Evolutionary conservation across 345 rosid species (phyloP), one percentile per base, ranked within the genome.

Genomic region (Boechera divaricarpa): DNA sequence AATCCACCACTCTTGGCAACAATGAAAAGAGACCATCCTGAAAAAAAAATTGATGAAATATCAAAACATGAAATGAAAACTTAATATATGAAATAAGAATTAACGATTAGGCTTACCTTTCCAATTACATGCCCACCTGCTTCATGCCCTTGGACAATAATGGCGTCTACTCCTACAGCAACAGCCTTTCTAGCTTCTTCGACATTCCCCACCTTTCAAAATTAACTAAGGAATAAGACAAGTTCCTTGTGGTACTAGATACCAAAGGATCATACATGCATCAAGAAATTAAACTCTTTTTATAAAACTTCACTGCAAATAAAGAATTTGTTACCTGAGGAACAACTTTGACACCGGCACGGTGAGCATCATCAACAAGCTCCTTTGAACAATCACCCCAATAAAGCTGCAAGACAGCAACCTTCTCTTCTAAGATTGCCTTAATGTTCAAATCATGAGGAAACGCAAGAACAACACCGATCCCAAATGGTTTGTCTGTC

Each of bases 81-180:
- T 58, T 18, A 9, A 35, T 5, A 41, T 1, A 5, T 47, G 16
- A 42, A 12, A 11, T 0, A 65, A 10, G 12, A 53, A 35, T 4
- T 5, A 10, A 28, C 2, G 8, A 55, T 31, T 36, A 72, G 39
- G 53, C 11, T 38, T 70, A 90, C 98, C 92, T 89, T 88, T 56
- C 98, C 92, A 63, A 85, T 85, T 8, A 93, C 87, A 84, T 93
- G 97, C 11, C 98, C 98, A 36, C 95, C 97, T 10, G 95, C 98
- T 87, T 89, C 98, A 52, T 79, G 87, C 51, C 95, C 98, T 85
- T 93, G 98, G 67, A 93, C 89, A 33, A 89, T 91, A 68, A 93
- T 89, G 0, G 95, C 98, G 79, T 93, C 98, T 10, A 86, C 93
- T 56, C 93, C 92, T 42, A 82, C 88, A 66, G 64, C 49, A 39